These are phyloP conservation scores for Fusarium sarcochroum DNA, from an alignment of 2,329 filamentous ascomycete species.

Conservation along the genomic window DNA sequence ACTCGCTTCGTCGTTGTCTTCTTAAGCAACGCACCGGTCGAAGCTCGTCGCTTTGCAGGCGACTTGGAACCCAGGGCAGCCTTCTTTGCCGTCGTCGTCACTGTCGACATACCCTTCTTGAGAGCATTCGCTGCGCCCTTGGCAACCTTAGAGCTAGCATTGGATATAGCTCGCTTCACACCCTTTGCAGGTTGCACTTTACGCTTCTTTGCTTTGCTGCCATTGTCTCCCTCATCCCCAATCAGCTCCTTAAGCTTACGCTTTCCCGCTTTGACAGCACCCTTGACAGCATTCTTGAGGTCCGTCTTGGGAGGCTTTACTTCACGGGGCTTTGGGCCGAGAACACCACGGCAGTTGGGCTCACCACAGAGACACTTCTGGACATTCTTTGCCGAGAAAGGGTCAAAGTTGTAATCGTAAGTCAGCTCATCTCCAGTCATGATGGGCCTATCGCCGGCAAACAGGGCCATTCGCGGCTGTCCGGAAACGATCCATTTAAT, in stretches of 20 bases:
- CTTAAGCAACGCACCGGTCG: slow-evolving; percentile 48
- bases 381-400: slow-evolving; percentile 77
- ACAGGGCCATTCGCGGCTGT: slow-evolving; percentile 95
- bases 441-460: slow-evolving; percentile 90
- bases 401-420: slow-evolving; percentile 87
- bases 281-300: slow-evolving; percentile 57
- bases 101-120: slow-evolving; percentile 55
- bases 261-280: slow-evolving; percentile 64
- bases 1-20: slow-evolving; percentile 50
- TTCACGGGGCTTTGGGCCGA: slow-evolving; percentile 73
- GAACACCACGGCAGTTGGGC: slow-evolving; percentile 73
- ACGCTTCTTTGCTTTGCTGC: slow-evolving; percentile 65
- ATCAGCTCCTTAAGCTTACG: slow-evolving; percentile 69
- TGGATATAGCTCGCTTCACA: slow-evolving; percentile 54
- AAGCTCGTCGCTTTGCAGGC: slow-evolving; percentile 46
- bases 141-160: slow-evolving; percentile 53
- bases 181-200: slow-evolving; percentile 54
- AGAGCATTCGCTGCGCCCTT: slow-evolving; percentile 56
- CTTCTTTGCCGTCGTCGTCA: slow-evolving; percentile 51
- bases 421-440: slow-evolving; percentile 96
- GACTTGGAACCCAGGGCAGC: slow-evolving; percentile 44
- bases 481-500: slow-evolving; percentile 97
- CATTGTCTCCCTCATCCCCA: slow-evolving; percentile 56
- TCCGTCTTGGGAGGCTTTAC: slow-evolving; percentile 65
- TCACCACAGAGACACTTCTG: slow-evolving; percentile 76